phyloP scores from a whole-genome alignment of 306 rosid genomes.

The Castanopsis chinensis region DNA sequence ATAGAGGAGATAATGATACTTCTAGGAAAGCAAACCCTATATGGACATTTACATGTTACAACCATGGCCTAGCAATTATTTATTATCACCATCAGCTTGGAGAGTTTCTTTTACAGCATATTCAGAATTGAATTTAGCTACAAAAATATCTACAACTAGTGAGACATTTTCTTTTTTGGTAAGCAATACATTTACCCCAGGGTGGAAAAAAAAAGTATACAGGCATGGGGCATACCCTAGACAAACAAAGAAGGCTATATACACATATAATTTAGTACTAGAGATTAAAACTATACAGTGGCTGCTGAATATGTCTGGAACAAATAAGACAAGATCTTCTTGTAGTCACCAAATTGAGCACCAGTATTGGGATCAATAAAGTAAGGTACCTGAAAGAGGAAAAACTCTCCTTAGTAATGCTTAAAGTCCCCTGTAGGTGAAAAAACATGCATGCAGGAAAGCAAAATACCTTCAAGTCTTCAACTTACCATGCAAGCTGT shows the following conservation, averaged over 20 bases:
- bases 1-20: too few species aligned
- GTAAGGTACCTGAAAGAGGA: conserved; percentile 64
- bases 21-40: too few species aligned
- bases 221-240: neutral
- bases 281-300: conserved; percentile 8
- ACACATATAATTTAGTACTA: neutral
- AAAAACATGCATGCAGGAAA: neutral
- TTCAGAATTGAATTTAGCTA: too few species aligned
- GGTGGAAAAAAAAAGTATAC: neutral
- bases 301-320: conserved; percentile 64
- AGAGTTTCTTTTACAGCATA: too few species aligned
- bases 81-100: too few species aligned
- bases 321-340: conserved; percentile 64
- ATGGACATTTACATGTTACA: too few species aligned
- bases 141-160: too few species aligned
- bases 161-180: too few species aligned
- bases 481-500: neutral
- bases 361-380: conserved; percentile 76
- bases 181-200: too few species aligned
- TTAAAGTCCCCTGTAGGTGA: conserved; percentile 11
- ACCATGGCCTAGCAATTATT: too few species aligned
- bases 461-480: neutral
- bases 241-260: neutral
- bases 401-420: conserved; percentile 11
- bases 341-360: conserved; percentile 60